A percentile compares a stretch with the other conserved stretches of the same genome.
Conservation (phyloP, 176 grass and related monocot species). For the Aegilops longissima region DNA sequence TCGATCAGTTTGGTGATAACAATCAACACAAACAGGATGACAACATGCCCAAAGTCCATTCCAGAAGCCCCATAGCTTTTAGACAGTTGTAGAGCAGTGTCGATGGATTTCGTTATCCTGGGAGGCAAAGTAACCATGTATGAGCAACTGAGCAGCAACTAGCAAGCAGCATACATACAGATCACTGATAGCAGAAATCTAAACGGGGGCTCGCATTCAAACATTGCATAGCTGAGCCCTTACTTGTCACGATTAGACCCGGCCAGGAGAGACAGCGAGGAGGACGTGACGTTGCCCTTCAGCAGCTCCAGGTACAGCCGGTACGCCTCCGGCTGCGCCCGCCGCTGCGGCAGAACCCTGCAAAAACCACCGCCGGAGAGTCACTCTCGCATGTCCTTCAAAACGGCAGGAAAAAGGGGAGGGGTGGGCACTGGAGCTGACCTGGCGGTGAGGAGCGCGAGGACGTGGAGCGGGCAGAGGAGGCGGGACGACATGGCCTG, state of each 20-base stretch:
- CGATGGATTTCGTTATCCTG: slow-evolving; percentile 79
- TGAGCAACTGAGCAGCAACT: background rate
- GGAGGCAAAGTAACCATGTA: background rate
- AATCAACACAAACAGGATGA: slow-evolving; percentile 66
- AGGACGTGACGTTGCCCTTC: slow-evolving; percentile 51
- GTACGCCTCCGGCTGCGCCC: slow-evolving; percentile 78
- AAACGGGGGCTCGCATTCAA: background rate
- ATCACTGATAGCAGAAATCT: background rate
- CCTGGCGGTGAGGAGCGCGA: slow-evolving; percentile 89
- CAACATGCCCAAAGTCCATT: slow-evolving; percentile 53
- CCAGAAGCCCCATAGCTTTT: slow-evolving; percentile 37
- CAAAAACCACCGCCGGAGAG: background rate
- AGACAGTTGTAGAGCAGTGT: slow-evolving; percentile 69
- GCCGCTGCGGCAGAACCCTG: slow-evolving; percentile 77
- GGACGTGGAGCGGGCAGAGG: slow-evolving; percentile 70
- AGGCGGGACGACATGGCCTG: slow-evolving; percentile 73
- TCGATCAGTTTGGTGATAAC: slow-evolving; percentile 66
- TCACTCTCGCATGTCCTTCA: background rate
- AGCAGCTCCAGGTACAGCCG: slow-evolving; percentile 85
- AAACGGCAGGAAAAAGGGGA: background rate
- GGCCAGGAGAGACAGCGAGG: slow-evolving; percentile 31
- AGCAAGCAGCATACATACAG: slow-evolving; percentile 5
- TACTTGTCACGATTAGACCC: slow-evolving; percentile 70
- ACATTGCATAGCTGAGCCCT: slow-evolving; percentile 10
- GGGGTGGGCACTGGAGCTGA: background rate